Evolutionary conservation across 345 rosid species (phyloP).

Genomic region (Bruguiera parviflora): DNA sequence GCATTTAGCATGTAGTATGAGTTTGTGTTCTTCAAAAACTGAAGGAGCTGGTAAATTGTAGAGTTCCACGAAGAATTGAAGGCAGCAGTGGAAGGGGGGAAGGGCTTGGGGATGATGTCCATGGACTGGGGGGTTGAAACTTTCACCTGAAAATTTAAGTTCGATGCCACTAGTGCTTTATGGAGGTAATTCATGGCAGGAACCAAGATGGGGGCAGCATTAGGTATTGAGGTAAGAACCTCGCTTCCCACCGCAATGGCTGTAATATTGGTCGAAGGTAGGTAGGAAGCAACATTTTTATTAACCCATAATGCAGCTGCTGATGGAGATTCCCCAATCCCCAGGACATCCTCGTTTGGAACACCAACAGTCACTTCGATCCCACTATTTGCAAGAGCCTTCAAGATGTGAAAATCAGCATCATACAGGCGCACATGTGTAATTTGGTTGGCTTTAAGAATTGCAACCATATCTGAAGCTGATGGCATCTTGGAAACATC

Average conservation of each 20-base stretch:
- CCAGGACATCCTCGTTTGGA: conserved; percentile 68
- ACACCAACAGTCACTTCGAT: conserved; percentile 86
- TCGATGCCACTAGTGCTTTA: conserved; percentile 81
- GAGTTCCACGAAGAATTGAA: conserved; percentile 78
- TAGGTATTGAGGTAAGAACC: conserved; percentile 73
- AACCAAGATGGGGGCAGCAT: conserved; percentile 65
- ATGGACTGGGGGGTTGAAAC: conserved; percentile 82
- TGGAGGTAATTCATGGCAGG: conserved; percentile 83
- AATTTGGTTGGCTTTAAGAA: conserved; percentile 58
- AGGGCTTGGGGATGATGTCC: conserved; percentile 79
- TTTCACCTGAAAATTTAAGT: conserved; percentile 69
- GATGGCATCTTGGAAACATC: conserved; percentile 70
- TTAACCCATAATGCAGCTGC: conserved; percentile 85
- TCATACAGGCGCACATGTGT: conserved; percentile 85
- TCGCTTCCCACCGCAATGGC: conserved; percentile 95
- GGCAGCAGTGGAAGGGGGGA: conserved; percentile 88
- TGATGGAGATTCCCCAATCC: conserved; percentile 73
- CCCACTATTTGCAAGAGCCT: conserved; percentile 73
- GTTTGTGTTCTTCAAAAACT: conserved; percentile 80
- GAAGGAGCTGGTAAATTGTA: conserved; percentile 76
- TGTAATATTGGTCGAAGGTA: conserved; percentile 87
- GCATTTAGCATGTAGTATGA: conserved; percentile 92
- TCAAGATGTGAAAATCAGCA: conserved; percentile 80
- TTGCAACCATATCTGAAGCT: conserved; percentile 55
- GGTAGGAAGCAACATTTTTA: conserved; percentile 70